A percentile compares a stretch with the other conserved stretches of the same genome.
Conservation (phyloP, 306 rosid genomes). For the Malus sylvestris region DNA sequence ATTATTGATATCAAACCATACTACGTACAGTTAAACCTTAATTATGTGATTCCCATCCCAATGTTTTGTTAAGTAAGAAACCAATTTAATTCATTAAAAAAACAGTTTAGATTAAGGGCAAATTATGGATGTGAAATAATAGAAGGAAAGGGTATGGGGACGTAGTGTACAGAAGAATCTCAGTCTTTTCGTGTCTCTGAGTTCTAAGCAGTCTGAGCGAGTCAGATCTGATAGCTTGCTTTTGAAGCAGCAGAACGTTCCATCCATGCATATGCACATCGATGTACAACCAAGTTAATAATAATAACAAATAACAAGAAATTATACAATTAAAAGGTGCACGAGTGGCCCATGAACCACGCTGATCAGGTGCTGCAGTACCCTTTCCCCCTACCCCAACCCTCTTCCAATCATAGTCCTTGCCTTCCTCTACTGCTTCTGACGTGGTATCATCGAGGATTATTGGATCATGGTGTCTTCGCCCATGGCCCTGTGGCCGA, state of each 20-base stretch:
- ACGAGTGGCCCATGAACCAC: conserved; percentile 44
- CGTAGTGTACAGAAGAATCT: conserved; percentile 34
- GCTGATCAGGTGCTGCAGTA: conserved; percentile 46
- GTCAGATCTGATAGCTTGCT: conserved; percentile 32
- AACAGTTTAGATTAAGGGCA: not conserved
- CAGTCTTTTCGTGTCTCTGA: conserved; percentile 6
- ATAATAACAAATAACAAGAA: conserved; percentile 7
- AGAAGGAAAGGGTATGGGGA: not conserved
- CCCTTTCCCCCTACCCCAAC: not conserved
- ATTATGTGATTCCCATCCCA: not conserved
- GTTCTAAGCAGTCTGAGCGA: conserved; percentile 7
- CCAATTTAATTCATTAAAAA: not conserved
- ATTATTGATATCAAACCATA: not conserved
- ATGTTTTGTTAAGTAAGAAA: not conserved
- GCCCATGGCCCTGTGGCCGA: not conserved
- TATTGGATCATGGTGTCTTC: conserved; percentile 7
- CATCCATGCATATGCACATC: conserved; percentile 45
- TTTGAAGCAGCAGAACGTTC: conserved; percentile 44
- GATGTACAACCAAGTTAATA: not conserved
- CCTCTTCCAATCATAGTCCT: not conserved
- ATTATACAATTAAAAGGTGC: conserved; percentile 5
- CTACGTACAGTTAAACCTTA: not conserved
- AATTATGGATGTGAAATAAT: not conserved
- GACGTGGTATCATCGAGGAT: conserved; percentile 13
- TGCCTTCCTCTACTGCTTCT: not conserved